Evolutionary conservation across 805 yeast genomes (phyloP), one percentile per base, ranked within the genome.

Genomic region (Saccharomyces cerevisiae): DNA sequence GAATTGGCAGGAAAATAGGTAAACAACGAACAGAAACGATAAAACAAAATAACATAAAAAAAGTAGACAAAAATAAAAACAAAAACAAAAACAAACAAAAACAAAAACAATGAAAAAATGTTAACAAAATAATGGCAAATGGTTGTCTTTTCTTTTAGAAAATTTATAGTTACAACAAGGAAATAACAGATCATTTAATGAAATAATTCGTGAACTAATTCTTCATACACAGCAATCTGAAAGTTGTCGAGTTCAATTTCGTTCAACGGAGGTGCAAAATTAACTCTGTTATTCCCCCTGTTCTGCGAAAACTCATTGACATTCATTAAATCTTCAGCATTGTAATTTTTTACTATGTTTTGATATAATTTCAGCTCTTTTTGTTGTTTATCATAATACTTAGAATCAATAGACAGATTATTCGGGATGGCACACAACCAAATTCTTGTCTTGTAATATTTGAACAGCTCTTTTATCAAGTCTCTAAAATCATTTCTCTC

Each of bases 391-490:
- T 67, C 65, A 53, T 69, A 68, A 47, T 67, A 66, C 52, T 67
- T 67, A 11, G 59, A 51, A 48, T 67, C 69, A 48, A 70, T 67
- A 1, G 60, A 60, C 48, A 70, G 51, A 55, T 69, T 68, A 49
- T 69, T 70, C 24, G 70, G 73, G 28, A 85, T 86, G 0, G 94
- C 91, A 75, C 91, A 85, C 70, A 87, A 72, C 94, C 95, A 87
- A 59, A 86, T 86, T 63, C 92, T 75, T 0, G 91, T 85, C 70
- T 86, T 86, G 73, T 84, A 86, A 55, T 84, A 81, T 64, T 84
- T 82, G 74, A 85, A 86, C 30, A 86, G 70, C 62, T 86, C 92
- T 55, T 85, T 81, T 53, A 85, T 85, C 63, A 86, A 74, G 48
- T 81, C 85, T 55, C 92, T 74, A 66, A 86, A 86, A 65, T 87